These are phyloP conservation scores for Pyrus betulifolia DNA, from an alignment of 306 rosid species.

Conservation along the genomic window DNA sequence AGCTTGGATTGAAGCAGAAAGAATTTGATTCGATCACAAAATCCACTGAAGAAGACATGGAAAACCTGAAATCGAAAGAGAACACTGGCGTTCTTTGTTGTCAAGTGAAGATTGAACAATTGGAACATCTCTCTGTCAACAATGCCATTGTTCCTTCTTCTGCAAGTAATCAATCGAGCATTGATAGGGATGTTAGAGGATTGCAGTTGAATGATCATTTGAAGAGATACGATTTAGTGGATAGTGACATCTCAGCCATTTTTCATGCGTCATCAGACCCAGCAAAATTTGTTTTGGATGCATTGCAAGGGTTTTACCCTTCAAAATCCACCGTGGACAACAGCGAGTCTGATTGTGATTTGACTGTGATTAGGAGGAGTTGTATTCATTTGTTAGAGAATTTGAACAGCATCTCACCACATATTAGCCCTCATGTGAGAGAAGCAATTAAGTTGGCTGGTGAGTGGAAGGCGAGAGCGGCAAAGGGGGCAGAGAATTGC, in stretches of 20 bases:
- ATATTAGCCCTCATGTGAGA: slow-evolving; percentile 21
- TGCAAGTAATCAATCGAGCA: not conserved
- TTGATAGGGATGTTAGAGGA: slow-evolving; percentile 5
- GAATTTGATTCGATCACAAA: no score
- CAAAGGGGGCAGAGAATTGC: not conserved
- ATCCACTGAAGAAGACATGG: not conserved
- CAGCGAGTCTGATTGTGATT: not conserved
- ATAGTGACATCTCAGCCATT: not conserved
- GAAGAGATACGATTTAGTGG: slow-evolving; percentile 2
- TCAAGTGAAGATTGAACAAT: slow-evolving; percentile 13
- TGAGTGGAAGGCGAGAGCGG: slow-evolving; percentile 34
- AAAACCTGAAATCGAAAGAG: not conserved
- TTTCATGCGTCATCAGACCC: slow-evolving; percentile 8
- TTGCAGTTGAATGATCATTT: slow-evolving; percentile 9
- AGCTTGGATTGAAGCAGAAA: no score
- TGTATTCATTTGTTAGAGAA: slow-evolving; percentile 33
- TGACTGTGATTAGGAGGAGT: slow-evolving; percentile 22
- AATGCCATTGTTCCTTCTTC: not conserved
- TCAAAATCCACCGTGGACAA: slow-evolving; percentile 4
- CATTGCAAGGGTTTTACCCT: slow-evolving; percentile 31
- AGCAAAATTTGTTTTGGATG: slow-evolving; percentile 38
- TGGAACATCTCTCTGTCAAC: not conserved
- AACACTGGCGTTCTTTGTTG: slow-evolving; percentile 1
- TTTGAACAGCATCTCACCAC: slow-evolving; percentile 22
- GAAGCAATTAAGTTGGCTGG: slow-evolving; percentile 32